Percentiles rank a stretch among this genome's conserved stretches.
Evolutionary conservation across 345 rosid species (phyloP).

Genomic region (Limnanthes douglasii): DNA sequence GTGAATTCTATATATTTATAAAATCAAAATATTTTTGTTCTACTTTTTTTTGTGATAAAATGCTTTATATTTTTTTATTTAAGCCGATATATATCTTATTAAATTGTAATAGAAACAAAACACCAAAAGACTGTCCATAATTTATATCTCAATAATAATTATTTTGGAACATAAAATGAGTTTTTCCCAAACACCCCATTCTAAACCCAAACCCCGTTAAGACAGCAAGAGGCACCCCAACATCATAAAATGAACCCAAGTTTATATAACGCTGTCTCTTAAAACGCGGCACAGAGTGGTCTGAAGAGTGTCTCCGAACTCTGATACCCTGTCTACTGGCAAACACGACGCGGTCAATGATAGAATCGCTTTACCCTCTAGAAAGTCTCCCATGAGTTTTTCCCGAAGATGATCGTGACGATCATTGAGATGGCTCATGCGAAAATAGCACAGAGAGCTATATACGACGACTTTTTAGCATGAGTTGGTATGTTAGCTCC

Average conservation of each 20-base stretch:
- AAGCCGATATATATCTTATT: too few relatives aligned
- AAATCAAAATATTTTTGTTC: too few relatives aligned
- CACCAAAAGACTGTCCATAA: too few relatives aligned
- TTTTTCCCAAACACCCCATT: conserved; percentile 50
- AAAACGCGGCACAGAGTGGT: conserved; percentile 80
- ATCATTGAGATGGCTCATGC: conserved; percentile 44
- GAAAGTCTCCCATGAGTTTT: conserved; percentile 31
- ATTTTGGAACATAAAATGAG: too few relatives aligned
- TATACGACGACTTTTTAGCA: conserved; percentile 47
- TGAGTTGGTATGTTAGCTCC: conserved; percentile 63
- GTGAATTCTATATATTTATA: too few relatives aligned
- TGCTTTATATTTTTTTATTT: too few relatives aligned
- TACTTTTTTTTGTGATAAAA: too few relatives aligned
- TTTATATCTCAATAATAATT: too few relatives aligned
- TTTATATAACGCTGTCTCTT: conserved; percentile 72
- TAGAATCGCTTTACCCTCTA: conserved; percentile 33
- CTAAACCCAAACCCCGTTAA: conserved; percentile 37
- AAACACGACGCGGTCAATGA: conserved; percentile 43
- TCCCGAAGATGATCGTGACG: conserved; percentile 45
- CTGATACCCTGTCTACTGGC: conserved; percentile 64
- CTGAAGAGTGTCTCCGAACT: conserved; percentile 73
- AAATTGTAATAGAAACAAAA: too few relatives aligned
- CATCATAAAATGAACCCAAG: conserved; percentile 53
- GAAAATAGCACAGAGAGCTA: too few relatives aligned
- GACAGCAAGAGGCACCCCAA: conserved; percentile 66